Percentiles rank a stretch among this genome's conserved stretches.
Evolutionary conservation across 2,329 filamentous ascomycete species (phyloP).

Genomic region (Fusarium concolor): DNA sequence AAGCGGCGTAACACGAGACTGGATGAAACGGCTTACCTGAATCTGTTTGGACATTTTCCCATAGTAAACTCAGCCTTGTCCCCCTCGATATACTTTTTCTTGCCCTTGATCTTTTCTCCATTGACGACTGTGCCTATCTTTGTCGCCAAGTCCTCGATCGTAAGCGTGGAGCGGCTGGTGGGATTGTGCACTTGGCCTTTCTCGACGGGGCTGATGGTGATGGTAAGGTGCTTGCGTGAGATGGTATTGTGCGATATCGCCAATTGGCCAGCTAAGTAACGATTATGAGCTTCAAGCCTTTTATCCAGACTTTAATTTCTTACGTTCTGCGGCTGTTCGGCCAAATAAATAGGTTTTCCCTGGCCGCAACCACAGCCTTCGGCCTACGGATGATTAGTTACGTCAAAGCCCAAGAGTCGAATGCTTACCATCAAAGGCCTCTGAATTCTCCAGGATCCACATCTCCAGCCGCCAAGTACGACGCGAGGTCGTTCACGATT

Average conservation of each 20-base stretch:
- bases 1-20: slow-evolving; percentile 1
- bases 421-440: slow-evolving; percentile 61
- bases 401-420: background rate
- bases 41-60: slow-evolving; percentile 74
- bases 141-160: slow-evolving; percentile 82
- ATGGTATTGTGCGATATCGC: slow-evolving; percentile 84
- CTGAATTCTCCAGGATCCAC: slow-evolving; percentile 74
- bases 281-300: slow-evolving; percentile 2
- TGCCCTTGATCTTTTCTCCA: slow-evolving; percentile 74
- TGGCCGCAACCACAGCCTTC: slow-evolving; percentile 83
- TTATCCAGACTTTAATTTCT: slow-evolving; percentile 35
- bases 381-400: slow-evolving; percentile 46
- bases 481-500: slow-evolving; percentile 33
- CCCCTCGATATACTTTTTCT: slow-evolving; percentile 65
- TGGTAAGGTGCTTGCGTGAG: slow-evolving; percentile 87
- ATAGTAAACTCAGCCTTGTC: slow-evolving; percentile 72
- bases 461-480: slow-evolving; percentile 54
- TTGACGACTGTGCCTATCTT: slow-evolving; percentile 87
- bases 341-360: slow-evolving; percentile 89
- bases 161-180: slow-evolving; percentile 74
- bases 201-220: slow-evolving; percentile 75
- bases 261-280: slow-evolving; percentile 67
- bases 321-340: slow-evolving; percentile 76
- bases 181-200: slow-evolving; percentile 74
- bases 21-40: slow-evolving; percentile 59